Evolutionary conservation across 2,329 filamentous ascomycete genomes (phyloP), one percentile per base, ranked within the genome.

Genomic region (Verticillium albo-atrum): DNA sequence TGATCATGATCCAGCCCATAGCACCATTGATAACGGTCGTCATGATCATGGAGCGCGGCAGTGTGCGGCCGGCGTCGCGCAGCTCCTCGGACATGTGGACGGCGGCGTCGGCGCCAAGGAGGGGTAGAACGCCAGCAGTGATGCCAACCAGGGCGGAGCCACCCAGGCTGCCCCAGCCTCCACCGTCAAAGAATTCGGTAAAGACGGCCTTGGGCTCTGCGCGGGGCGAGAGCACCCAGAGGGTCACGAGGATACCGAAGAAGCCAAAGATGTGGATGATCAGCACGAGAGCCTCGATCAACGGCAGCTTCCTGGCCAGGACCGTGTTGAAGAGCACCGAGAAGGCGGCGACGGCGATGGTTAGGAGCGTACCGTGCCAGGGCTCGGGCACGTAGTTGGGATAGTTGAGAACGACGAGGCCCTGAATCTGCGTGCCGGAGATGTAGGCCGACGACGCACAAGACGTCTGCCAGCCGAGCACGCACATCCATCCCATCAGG

Each of bases 301-400:
- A 67, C 4, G 79, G 76, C 27, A 82, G 66, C 20, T 68, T 65
- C 6, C 64, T 65, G n/a, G 67, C 75, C 5, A 76, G 68, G 54
- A 73, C 70, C 0, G 76, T 80, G 64, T 81, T 82, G 67, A 81
- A 73, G 10, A 75, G 60, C 14, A 77, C 70, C 15, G 73, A 74
- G 26, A 79, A 64, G 4, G 72, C 60, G 3, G 77, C 69, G 59
- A 79, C 73, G 3, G 73, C 77, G 47, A 78, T 75, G 53, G 75
- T 72, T 10, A 80, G 61, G 4, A 80, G 68, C 2, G 76, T 77
- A 26, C 74, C 76, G 57, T 79, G 77, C 75, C 75, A 79, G n/a
- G 65, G 61, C 27, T 74, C 58, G 20, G 71, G 71, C 2, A 62
- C 56, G 60, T 76, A 78, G 3, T 58, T 64, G 4, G 70, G 65